Evolutionary conservation across 257 asterid species (phyloP).

Genomic region (Oldenlandia corymbosa): DNA sequence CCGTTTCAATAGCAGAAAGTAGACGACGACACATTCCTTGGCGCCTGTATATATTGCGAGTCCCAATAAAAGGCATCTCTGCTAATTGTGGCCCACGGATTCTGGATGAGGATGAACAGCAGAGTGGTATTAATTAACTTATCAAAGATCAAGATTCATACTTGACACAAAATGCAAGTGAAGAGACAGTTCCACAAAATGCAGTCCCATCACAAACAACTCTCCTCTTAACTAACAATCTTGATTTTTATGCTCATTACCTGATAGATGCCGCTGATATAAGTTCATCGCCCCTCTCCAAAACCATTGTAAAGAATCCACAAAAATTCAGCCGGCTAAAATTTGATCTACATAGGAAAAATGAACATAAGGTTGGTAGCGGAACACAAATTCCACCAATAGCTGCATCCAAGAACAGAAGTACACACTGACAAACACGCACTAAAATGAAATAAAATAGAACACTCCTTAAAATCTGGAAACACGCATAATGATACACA

Average conservation of each 20-base stretch:
- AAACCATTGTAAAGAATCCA: slow-evolving; percentile 75
- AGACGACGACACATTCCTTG: slow-evolving; percentile 99
- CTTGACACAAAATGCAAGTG: not conserved
- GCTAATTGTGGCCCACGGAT: slow-evolving; percentile 84
- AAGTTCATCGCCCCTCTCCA: slow-evolving; percentile 93
- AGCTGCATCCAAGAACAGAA: not conserved
- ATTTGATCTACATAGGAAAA: slow-evolving; percentile 50
- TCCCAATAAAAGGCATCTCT: slow-evolving; percentile 98
- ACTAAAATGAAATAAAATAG: not conserved
- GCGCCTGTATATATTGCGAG: slow-evolving; percentile 83
- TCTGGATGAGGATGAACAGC: slow-evolving; percentile 34
- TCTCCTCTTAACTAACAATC: not conserved
- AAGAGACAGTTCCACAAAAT: not conserved
- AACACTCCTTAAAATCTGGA: no score
- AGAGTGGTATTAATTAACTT: not conserved
- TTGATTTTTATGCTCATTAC: slow-evolving; percentile 27
- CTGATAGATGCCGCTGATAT: slow-evolving; percentile 86
- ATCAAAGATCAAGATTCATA: no score
- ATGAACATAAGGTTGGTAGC: not conserved
- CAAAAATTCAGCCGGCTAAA: slow-evolving; percentile 71
- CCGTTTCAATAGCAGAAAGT: slow-evolving; percentile 74
- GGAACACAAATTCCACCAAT: not conserved
- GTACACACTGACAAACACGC: no score
- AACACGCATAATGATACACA: no score
- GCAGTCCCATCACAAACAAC: not conserved